Evolutionary conservation across 2,329 filamentous ascomycete genomes (phyloP).

Genomic region (Diplodia seriata): DNA sequence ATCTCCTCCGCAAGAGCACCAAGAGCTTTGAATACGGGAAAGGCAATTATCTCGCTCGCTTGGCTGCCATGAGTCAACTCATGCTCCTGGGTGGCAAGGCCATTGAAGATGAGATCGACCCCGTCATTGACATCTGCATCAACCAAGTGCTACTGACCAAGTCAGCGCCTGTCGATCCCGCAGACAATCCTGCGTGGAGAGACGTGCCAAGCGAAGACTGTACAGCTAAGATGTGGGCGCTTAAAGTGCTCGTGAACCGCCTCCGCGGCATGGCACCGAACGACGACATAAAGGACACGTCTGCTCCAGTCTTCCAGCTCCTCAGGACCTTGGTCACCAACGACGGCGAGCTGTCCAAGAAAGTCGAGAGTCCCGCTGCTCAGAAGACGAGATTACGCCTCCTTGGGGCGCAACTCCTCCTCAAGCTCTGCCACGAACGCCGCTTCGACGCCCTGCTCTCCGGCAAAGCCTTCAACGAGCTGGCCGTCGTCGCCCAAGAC

Average conservation of each 20-base stretch:
- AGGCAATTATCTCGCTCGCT: slow-evolving; percentile 75
- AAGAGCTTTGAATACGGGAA: slow-evolving; percentile 76
- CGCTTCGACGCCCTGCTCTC: slow-evolving; percentile 77
- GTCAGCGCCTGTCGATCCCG: slow-evolving; percentile 61
- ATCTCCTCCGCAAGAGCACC: slow-evolving; percentile 77
- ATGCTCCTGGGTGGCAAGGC: slow-evolving; percentile 76
- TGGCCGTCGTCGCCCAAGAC: slow-evolving; percentile 85
- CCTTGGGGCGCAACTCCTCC: slow-evolving; percentile 74
- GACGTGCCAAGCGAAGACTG: slow-evolving; percentile 79
- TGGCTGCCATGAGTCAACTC: slow-evolving; percentile 75
- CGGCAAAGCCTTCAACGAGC: slow-evolving; percentile 76
- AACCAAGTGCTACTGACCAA: slow-evolving; percentile 72
- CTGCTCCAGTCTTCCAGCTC: slow-evolving; percentile 75
- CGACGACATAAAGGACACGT: slow-evolving; percentile 56
- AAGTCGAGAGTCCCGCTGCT: slow-evolving; percentile 71
- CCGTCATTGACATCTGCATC: slow-evolving; percentile 79
- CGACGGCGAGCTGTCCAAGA: slow-evolving; percentile 81
- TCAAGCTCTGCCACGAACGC: slow-evolving; percentile 83
- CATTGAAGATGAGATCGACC: slow-evolving; percentile 71
- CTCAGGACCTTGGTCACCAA: slow-evolving; percentile 77
- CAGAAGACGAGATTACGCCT: slow-evolving; percentile 85
- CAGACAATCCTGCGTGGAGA: slow-evolving; percentile 68
- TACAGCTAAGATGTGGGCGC: slow-evolving; percentile 79
- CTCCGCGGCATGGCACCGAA: slow-evolving; percentile 69
- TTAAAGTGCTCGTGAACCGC: slow-evolving; percentile 86